Conservation (phyloP, 495 filamentous ascomycete species). For the Trichoderma virens region DNA sequence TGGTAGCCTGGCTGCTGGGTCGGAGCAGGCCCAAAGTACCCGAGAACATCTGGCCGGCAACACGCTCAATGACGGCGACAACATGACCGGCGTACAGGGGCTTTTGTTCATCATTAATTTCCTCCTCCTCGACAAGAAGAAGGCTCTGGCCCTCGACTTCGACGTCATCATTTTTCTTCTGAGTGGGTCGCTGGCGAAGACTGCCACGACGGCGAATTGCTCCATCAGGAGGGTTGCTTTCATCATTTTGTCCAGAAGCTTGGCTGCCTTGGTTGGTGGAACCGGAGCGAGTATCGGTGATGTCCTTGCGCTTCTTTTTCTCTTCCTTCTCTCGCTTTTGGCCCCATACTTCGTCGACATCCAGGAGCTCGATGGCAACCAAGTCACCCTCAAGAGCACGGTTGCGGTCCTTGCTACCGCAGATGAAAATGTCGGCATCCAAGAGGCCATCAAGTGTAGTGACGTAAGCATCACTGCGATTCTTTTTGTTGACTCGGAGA, state of each 20-base stretch:
- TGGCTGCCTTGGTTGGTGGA: constrained; percentile 66
- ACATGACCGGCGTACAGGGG: constrained; percentile 95
- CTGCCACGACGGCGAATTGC: constrained; percentile 88
- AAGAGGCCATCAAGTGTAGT: constrained; percentile 77
- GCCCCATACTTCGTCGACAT: constrained; percentile 96
- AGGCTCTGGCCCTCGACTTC: constrained; percentile 98
- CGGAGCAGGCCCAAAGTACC: constrained; percentile 88
- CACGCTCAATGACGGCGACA: constrained; percentile 93
- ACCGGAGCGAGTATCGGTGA: constrained; percentile 77
- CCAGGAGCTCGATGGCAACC: constrained; percentile 90
- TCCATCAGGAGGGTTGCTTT: constrained; percentile 62
- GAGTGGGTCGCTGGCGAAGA: constrained; percentile 89
- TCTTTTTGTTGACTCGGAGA: constrained; percentile 98
- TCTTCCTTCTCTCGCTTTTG: constrained; percentile 99
- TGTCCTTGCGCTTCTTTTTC: constrained; percentile 99
- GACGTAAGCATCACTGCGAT: constrained; percentile 95
- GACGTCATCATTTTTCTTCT: constrained; percentile 99
- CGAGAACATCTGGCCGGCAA: constrained; percentile 98
- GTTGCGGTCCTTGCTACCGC: constrained; percentile 96
- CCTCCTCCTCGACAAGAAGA: constrained; percentile 93
- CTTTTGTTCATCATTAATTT: constrained; percentile 97
- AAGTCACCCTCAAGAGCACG: constrained; percentile 92
- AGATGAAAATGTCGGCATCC: constrained; percentile 98
- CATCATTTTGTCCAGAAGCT: constrained; percentile 55
- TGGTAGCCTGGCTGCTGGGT: constrained; percentile 96